phyloP scores from a whole-genome alignment of 768 basidiomycete genomes.

The Boletus reticuloceps region DNA sequence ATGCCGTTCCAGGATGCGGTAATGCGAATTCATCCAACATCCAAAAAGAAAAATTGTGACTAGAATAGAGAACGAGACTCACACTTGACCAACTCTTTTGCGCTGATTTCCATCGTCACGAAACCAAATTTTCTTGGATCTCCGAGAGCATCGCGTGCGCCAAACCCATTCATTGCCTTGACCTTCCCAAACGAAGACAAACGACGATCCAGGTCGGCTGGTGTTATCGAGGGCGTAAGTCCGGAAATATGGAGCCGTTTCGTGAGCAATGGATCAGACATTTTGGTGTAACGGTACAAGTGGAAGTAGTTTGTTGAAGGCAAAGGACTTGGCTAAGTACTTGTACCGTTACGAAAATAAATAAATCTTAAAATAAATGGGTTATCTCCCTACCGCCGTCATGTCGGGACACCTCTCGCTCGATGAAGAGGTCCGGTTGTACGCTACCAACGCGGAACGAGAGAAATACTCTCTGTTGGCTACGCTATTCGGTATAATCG shows the following conservation, averaged over 20 bases:
- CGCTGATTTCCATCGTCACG: constrained; percentile 51
- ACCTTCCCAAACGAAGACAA: constrained; percentile 69
- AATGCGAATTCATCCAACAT: background rate
- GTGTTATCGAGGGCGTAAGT: constrained; percentile 62
- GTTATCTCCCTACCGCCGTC: background rate
- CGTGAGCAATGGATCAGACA: constrained; percentile 30
- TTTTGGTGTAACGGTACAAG: background rate
- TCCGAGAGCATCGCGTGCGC: constrained; percentile 59
- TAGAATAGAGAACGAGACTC: constrained; percentile 20
- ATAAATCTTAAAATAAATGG: background rate
- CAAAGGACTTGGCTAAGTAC: constrained; percentile 20
- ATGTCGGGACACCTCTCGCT: constrained; percentile 51
- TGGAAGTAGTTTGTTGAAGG: constrained; percentile 13
- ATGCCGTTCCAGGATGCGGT: background rate
- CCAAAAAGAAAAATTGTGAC: background rate
- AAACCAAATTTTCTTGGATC: constrained; percentile 70
- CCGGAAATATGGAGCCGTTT: constrained; percentile 77
- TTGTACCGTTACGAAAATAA: background rate
- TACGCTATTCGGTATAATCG: constrained; percentile 89
- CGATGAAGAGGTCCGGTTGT: constrained; percentile 91
- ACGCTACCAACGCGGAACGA: constrained; percentile 83
- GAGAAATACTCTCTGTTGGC: constrained; percentile 86
- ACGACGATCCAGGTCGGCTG: constrained; percentile 53
- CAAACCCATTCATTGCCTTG: constrained; percentile 67
- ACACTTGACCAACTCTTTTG: constrained; percentile 65